Evolutionary conservation across 2,329 filamentous ascomycete species (phyloP).

Genomic region (Penicillium decumbens): DNA sequence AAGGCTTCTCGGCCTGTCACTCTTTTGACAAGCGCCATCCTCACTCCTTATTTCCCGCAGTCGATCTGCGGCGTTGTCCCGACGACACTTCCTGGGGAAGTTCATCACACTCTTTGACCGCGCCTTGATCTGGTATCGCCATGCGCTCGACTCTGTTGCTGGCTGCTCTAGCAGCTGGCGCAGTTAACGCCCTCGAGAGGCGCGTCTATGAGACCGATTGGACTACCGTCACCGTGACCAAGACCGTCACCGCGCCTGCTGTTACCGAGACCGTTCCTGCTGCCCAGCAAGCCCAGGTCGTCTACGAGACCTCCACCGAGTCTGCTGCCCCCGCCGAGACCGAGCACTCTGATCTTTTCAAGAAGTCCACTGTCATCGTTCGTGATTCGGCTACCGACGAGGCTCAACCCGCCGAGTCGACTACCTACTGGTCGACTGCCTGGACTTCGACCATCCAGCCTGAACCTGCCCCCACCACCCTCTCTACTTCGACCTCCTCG

Average conservation of each 20-base stretch:
- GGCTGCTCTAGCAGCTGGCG: constrained; percentile 33
- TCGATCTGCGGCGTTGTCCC: constrained; percentile 31
- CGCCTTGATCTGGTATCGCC: constrained; percentile 28
- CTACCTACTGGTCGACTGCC: constrained; percentile 17
- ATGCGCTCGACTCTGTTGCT: constrained; percentile 37
- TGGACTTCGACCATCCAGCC: constrained; percentile 41
- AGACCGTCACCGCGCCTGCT: constrained; percentile 30
- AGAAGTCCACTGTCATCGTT: constrained; percentile 15
- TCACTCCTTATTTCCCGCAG: constrained; percentile 24
- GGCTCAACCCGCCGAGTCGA: constrained; percentile 6
- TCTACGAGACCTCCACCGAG: constrained; percentile 4
- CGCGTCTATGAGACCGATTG: constrained; percentile 36
- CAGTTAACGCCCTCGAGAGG: constrained; percentile 34
- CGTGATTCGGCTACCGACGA: constrained; percentile 9
- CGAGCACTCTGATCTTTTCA: constrained; percentile 5
- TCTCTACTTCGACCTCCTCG: constrained; percentile 34
- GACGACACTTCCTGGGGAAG: constrained; percentile 38
- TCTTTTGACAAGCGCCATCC: constrained; percentile 25
- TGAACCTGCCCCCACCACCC: constrained; percentile 35
- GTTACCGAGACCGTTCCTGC: constrained; percentile 22
- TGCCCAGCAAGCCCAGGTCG: constrained; percentile 9
- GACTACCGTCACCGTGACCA: constrained; percentile 36
- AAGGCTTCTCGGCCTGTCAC: constrained; percentile 32
- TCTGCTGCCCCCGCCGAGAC: constrained; percentile 4
- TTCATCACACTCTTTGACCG: constrained; percentile 10